A percentile compares a stretch with the other conserved stretches of the same genome.
Evolutionary conservation across 805 yeast genomes (phyloP).

Genomic region (Saccharomycopsis sp.): DNA sequence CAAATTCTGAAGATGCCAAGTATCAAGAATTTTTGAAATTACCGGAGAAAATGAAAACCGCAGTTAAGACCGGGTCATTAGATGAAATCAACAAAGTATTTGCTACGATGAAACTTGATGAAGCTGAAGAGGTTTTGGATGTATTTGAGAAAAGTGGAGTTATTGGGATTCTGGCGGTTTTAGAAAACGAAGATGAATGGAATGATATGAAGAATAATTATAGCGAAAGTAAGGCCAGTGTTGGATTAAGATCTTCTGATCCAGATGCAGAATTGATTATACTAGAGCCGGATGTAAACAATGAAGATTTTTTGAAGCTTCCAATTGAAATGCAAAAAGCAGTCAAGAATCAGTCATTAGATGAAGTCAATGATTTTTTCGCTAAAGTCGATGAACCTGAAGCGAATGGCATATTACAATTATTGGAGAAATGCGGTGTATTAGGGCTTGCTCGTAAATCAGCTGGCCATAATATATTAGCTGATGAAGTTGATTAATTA

Average conservation of each 20-base stretch:
- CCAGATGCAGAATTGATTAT: conserved; percentile 72
- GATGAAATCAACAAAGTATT: conserved; percentile 82
- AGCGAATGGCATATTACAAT: conserved; percentile 69
- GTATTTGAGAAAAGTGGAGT: conserved; percentile 74
- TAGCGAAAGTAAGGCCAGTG: conserved; percentile 34
- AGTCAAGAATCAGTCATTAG: conserved; percentile 59
- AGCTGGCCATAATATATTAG: not conserved
- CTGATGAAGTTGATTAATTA: conserved; percentile 8
- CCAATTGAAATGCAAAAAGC: conserved; percentile 70
- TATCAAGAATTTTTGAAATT: conserved; percentile 53
- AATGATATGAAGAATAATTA: conserved; percentile 30
- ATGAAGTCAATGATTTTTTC: conserved; percentile 75
- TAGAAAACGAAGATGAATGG: conserved; percentile 70
- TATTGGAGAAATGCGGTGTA: conserved; percentile 73
- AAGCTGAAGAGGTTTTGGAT: conserved; percentile 74
- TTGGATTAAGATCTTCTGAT: conserved; percentile 84
- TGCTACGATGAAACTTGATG: conserved; percentile 61
- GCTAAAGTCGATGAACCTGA: conserved; percentile 63
- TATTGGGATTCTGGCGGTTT: conserved; percentile 69
- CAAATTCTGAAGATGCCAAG: conserved; percentile 38
- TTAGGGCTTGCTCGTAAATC: conserved; percentile 8
- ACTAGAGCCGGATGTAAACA: conserved; percentile 53
- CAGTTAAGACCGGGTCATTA: conserved; percentile 62
- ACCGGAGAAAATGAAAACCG: conserved; percentile 60
- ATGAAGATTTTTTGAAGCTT: conserved; percentile 49